A percentile compares a stretch with the other conserved stretches of the same genome.
phyloP scores from a whole-genome alignment of 1,139 yeast genomes.

The Taphrina betulina region DNA sequence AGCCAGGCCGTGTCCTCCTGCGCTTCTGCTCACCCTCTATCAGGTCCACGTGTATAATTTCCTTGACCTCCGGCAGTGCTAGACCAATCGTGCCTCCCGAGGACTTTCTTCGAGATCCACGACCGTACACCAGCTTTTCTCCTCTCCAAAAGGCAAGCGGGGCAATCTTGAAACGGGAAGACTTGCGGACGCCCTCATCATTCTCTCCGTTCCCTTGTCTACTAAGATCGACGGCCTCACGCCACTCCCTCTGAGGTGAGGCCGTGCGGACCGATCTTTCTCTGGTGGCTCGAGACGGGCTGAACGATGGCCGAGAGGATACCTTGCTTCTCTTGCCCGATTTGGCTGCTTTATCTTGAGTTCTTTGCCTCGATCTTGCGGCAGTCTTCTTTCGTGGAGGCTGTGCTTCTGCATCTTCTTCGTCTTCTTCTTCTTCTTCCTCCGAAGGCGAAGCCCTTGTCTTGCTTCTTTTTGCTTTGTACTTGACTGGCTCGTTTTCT shows the following conservation, averaged over 20 bases:
- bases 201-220: conserved; percentile 30
- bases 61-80: conserved; percentile 41
- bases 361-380: not conserved
- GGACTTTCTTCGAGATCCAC: conserved; percentile 43
- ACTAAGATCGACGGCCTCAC: conserved; percentile 32
- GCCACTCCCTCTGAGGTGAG: conserved; percentile 13
- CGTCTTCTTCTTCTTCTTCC: conserved; percentile 13
- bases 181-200: conserved; percentile 47
- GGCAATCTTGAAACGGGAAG: conserved; percentile 64
- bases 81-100: conserved; percentile 36
- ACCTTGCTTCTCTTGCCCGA: not conserved
- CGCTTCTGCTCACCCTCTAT: not conserved
- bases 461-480: too few species aligned
- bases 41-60: conserved; percentile 40
- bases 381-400: conserved; percentile 1
- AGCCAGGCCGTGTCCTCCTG: not conserved
- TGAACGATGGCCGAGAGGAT: not conserved
- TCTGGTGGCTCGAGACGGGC: conserved; percentile 8
- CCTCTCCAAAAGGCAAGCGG: conserved; percentile 87
- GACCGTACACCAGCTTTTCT: conserved; percentile 67
- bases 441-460: not conserved
- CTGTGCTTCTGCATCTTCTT: conserved; percentile 36
- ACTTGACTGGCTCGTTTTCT: too few species aligned
- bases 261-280: conserved; percentile 1
- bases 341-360: too few species aligned